These are phyloP conservation scores for Blastobotrys buckinghamii DNA, from an alignment of 1,139 yeast species.

Conservation along the genomic window DNA sequence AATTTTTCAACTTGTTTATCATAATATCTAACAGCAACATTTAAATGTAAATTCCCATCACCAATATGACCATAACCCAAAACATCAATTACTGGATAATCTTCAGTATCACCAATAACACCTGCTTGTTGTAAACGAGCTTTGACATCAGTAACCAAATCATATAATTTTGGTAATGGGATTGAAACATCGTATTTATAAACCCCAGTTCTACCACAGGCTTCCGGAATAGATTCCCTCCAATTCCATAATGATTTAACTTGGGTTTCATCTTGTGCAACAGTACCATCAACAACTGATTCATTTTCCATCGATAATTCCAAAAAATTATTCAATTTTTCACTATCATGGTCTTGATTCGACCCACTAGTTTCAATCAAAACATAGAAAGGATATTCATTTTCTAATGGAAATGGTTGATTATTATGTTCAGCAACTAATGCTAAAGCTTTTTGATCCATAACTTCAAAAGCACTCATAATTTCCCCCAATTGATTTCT, in stretches of 20 bases:
- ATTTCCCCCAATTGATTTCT: conserved; percentile 76
- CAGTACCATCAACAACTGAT: conserved; percentile 81
- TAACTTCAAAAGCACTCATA: conserved; percentile 88
- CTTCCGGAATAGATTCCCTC: conserved; percentile 93
- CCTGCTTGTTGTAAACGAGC: conserved; percentile 50
- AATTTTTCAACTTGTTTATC: conserved; percentile 66
- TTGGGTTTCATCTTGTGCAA: conserved; percentile 93
- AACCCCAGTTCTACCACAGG: conserved; percentile 78
- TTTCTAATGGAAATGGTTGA: conserved; percentile 70
- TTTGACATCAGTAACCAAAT: conserved; percentile 69
- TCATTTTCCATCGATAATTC: conserved; percentile 83
- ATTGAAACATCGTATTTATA: conserved; percentile 94
- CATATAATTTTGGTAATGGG: conserved; percentile 74
- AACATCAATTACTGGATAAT: conserved; percentile 74
- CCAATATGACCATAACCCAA: conserved; percentile 97
- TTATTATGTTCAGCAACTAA: conserved; percentile 49
- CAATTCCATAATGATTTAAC: conserved; percentile 80
- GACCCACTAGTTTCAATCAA: conserved; percentile 94
- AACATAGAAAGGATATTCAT: conserved; percentile 74
- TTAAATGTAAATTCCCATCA: conserved; percentile 90
- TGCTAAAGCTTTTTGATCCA: conserved; percentile 75
- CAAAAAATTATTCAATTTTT: conserved; percentile 62
- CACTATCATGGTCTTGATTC: conserved; percentile 55
- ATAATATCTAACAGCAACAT: conserved; percentile 84
- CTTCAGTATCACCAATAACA: conserved; percentile 60